These are phyloP conservation scores for Dioscorea cayenensis DNA, from an alignment of 116 monocot genomes.

Conservation along the genomic window DNA sequence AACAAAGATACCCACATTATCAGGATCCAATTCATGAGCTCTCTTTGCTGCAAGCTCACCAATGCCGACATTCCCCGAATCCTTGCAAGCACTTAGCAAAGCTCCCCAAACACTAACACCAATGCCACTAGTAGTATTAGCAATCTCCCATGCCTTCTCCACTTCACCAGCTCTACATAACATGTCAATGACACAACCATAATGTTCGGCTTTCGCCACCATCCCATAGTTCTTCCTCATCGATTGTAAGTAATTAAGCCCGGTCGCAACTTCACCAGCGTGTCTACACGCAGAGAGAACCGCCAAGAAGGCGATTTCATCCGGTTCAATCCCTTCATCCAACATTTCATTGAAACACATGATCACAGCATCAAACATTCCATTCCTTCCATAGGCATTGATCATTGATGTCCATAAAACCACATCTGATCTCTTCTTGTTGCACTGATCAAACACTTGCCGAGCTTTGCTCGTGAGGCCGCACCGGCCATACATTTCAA, in stretches of 20 bases:
- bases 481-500: conserved; percentile 75
- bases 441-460: conserved; percentile 28
- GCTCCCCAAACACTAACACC: conserved; percentile 46
- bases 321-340: conserved; percentile 26
- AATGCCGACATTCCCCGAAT: conserved; percentile 35
- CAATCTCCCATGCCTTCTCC: conserved; percentile 45
- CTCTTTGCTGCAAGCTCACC: conserved; percentile 37
- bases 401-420: conserved; percentile 71
- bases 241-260: conserved; percentile 32
- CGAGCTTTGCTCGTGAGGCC: conserved; percentile 36
- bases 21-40: conserved; percentile 39
- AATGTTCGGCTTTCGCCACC: conserved; percentile 44
- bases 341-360: conserved; percentile 49
- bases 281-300: conserved; percentile 57
- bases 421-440: conserved; percentile 24
- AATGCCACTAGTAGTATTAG: not conserved
- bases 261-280: conserved; percentile 33
- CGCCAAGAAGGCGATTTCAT: conserved; percentile 44
- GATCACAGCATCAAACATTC: conserved; percentile 36
- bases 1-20: conserved; percentile 44
- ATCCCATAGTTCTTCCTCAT: conserved; percentile 25
- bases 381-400: conserved; percentile 50
- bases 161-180: conserved; percentile 52
- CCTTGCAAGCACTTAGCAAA: conserved; percentile 43
- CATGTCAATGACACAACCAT: conserved; percentile 56